Evolutionary conservation across 2,329 filamentous ascomycete genomes (phyloP).

Genomic region (Alternaria dauci): DNA sequence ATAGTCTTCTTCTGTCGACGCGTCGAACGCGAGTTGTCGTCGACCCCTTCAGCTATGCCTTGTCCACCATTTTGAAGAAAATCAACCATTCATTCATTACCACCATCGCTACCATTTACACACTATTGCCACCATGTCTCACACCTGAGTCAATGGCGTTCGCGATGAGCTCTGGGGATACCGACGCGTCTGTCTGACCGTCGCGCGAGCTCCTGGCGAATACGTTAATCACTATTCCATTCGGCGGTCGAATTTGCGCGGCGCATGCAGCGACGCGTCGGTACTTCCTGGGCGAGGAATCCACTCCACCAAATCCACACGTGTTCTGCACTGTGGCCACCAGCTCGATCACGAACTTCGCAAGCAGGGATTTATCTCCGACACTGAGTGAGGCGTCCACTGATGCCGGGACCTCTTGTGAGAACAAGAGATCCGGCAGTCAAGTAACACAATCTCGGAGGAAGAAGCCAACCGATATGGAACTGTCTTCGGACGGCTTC

Average conservation of each 20-base stretch:
- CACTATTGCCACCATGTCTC: not conserved
- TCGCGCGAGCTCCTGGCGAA: not conserved
- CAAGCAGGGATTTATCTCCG: slow-evolving; percentile 42
- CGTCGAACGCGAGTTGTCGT: slow-evolving; percentile 1
- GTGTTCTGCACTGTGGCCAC: not conserved
- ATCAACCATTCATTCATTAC: not conserved
- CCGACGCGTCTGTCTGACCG: not conserved
- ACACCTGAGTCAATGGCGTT: slow-evolving; percentile 2
- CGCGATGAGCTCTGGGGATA: not conserved
- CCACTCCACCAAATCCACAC: not conserved
- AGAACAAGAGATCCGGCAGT: slow-evolving; percentile 29
- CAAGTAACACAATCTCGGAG: slow-evolving; percentile 31
- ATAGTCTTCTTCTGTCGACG: not conserved
- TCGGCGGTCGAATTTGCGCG: not conserved
- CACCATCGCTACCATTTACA: not conserved
- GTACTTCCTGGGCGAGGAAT: not conserved
- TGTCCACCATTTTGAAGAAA: not conserved
- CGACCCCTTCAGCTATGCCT: not conserved
- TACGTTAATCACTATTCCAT: not conserved
- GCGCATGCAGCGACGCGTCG: not conserved
- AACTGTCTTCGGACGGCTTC: slow-evolving; percentile 27
- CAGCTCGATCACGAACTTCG: slow-evolving; percentile 23
- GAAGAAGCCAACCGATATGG: slow-evolving; percentile 49
- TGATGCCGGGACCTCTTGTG: slow-evolving; percentile 35
- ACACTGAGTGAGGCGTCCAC: slow-evolving; percentile 27